phyloP scores from a whole-genome alignment of 73 alveolate species.

The Tetrahymena malaccensis region DNA sequence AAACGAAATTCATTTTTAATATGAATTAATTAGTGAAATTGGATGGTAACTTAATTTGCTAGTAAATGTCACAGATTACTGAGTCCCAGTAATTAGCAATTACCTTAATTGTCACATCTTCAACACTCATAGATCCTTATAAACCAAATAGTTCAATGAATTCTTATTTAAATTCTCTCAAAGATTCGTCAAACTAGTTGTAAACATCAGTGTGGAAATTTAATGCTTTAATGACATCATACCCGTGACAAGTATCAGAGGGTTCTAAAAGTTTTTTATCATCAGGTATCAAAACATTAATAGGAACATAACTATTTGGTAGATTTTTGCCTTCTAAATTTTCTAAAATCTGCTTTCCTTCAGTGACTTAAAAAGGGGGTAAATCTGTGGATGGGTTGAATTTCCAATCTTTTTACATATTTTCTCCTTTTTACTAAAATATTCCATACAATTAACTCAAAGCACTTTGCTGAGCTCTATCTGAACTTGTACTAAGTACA shows the following conservation, averaged over 20 bases:
- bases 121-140: background rate
- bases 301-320: background rate
- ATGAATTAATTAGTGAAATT: background rate
- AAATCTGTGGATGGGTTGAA: background rate
- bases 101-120: background rate
- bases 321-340: background rate
- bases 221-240: background rate
- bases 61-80: background rate
- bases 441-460: background rate
- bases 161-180: background rate
- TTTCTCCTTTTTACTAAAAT: background rate
- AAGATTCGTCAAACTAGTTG: background rate
- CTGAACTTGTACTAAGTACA: background rate
- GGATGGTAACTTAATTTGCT: background rate
- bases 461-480: background rate
- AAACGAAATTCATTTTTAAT: background rate
- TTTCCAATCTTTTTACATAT: background rate
- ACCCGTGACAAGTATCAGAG: background rate
- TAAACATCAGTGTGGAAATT: background rate
- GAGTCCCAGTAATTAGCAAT: background rate
- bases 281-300: background rate
- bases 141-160: background rate
- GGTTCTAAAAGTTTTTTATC: background rate
- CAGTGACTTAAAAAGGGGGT: background rate
- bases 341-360: background rate